Conservation (phyloP, 495 filamentous ascomycete genomes). For the Neurospora terricola region DNA sequence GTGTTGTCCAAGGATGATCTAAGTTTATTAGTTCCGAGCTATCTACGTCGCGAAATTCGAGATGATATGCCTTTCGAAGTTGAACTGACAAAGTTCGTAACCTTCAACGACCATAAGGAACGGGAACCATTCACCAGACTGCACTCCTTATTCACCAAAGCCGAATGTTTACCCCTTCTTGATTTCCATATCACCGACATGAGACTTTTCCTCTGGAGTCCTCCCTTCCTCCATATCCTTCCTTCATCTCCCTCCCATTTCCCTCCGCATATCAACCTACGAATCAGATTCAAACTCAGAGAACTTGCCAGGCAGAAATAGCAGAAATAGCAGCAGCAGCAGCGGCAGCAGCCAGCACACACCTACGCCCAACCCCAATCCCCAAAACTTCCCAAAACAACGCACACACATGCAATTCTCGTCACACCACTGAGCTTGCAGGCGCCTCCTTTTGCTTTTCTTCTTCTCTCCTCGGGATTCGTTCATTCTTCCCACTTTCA, state of each 20-base stretch:
- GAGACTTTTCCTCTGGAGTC: no score
- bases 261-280: no score
- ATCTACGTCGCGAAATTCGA: not conserved
- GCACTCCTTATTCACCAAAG: no score
- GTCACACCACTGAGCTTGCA: not conserved
- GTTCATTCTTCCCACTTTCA: not conserved
- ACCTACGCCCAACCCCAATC: not conserved
- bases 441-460: not conserved
- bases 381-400: not conserved
- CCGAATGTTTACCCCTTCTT: no score
- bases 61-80: not conserved
- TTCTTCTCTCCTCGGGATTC: not conserved
- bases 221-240: no score
- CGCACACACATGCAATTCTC: not conserved
- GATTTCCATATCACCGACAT: no score
- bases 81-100: not conserved
- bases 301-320: not conserved
- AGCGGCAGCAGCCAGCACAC: not conserved
- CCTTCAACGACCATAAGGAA: no score
- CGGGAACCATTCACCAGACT: no score
- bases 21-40: not conserved
- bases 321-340: no score
- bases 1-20: not conserved
- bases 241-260: no score
- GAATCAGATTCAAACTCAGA: no score